Percentiles rank a stretch among this genome's conserved stretches.
Evolutionary conservation across 2,329 filamentous ascomycete species (phyloP).

Genomic region (Calonectria pauciramosa): DNA sequence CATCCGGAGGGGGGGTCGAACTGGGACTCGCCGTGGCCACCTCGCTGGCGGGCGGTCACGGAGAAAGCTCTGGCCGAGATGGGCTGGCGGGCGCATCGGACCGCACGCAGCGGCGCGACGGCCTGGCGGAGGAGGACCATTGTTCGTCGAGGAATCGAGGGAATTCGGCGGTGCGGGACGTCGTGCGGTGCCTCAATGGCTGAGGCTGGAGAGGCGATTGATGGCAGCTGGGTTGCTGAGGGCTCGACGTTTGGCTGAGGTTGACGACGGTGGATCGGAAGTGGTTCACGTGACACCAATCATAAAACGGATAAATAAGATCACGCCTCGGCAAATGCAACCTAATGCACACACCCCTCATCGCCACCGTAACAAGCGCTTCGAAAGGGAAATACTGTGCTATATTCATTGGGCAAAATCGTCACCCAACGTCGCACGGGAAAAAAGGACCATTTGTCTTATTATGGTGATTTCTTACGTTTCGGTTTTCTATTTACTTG

Average conservation of each 20-base stretch:
- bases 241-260: slow-evolving; percentile 38
- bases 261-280: slow-evolving; percentile 41
- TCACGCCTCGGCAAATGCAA: slow-evolving; percentile 17
- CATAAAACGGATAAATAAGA: slow-evolving; percentile 16
- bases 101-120: slow-evolving; percentile 53
- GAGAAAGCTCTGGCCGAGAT: slow-evolving; percentile 57
- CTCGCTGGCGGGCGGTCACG: slow-evolving; percentile 57
- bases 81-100: slow-evolving; percentile 54
- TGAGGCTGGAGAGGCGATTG: slow-evolving; percentile 39
- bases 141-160: slow-evolving; percentile 36
- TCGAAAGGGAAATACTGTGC: not conserved
- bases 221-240: slow-evolving; percentile 36
- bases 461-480: too few relatives aligned
- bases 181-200: slow-evolving; percentile 48
- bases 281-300: slow-evolving; percentile 41
- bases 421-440: not conserved
- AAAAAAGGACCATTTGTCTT: not conserved
- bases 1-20: slow-evolving; percentile 93
- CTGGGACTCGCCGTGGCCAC: slow-evolving; percentile 72
- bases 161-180: slow-evolving; percentile 39
- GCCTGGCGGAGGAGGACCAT: slow-evolving; percentile 56
- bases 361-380: not conserved
- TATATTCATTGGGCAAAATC: not conserved
- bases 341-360: slow-evolving; percentile 19
- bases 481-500: not conserved